A percentile compares a stretch with the other conserved stretches of the same genome.
phyloP scores from a whole-genome alignment of 2,329 filamentous ascomycete species.

The Colletotrichum sp. region DNA sequence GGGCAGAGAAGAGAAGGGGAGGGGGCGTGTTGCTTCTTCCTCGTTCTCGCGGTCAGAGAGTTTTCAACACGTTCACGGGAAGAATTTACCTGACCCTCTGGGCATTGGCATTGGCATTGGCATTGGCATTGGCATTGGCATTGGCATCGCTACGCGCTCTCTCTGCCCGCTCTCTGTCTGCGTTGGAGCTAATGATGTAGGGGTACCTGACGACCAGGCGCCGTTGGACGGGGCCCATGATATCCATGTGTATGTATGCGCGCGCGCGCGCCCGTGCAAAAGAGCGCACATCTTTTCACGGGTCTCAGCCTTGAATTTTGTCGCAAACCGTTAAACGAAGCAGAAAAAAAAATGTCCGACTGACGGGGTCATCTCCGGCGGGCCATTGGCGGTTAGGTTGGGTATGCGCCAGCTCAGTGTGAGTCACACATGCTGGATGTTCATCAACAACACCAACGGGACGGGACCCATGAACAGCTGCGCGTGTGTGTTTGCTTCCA shows the following conservation, averaged over 20 bases:
- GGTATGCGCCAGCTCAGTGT: slow-evolving; percentile 5
- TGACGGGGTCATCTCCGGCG: neutral
- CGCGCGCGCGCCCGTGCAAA: neutral
- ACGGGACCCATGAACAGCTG: neutral
- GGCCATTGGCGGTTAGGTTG: neutral
- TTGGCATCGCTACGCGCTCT: neutral
- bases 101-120: neutral
- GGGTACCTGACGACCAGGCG: slow-evolving; percentile 5
- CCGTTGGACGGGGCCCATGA: neutral
- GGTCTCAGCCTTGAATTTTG: slow-evolving; percentile 7
- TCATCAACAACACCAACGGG: neutral
- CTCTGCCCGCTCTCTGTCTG: neutral
- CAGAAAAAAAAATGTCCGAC: neutral
- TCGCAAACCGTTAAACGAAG: neutral
- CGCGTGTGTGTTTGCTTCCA: neutral
- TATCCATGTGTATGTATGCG: neutral
- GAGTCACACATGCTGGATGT: neutral
- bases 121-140: neutral
- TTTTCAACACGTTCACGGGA: neutral
- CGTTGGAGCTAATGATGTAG: slow-evolving; percentile 5
- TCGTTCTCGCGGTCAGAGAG: neutral
- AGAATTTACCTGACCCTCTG: neutral
- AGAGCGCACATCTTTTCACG: neutral
- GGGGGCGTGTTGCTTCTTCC: neutral
- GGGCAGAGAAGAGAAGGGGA: neutral